phyloP scores from a whole-genome alignment of 2,329 filamentous ascomycete genomes.

The Epichloe sylvatica region DNA sequence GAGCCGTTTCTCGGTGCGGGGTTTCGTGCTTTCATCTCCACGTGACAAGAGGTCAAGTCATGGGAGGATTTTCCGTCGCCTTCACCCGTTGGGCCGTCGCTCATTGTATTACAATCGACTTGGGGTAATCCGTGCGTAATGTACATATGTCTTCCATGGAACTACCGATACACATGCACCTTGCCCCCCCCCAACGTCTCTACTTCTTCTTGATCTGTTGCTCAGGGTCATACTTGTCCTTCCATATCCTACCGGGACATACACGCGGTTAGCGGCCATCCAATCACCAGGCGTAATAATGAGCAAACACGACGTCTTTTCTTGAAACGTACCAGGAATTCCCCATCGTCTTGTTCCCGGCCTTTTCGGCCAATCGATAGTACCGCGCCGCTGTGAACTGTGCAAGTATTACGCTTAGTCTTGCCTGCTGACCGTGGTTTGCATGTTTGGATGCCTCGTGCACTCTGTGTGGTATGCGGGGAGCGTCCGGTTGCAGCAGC shows the following conservation, averaged over 20 bases:
- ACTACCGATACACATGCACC: neutral
- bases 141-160: neutral
- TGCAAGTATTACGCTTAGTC: constrained; percentile 27
- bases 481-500: neutral
- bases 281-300: neutral
- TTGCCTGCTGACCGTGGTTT: constrained; percentile 12
- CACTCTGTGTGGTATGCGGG: neutral
- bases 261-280: constrained; percentile 1
- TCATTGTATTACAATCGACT: no score
- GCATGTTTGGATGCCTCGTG: no score
- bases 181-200: neutral
- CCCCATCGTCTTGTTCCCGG: constrained; percentile 77
- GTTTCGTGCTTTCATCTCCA: no score
- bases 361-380: constrained; percentile 79
- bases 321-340: constrained; percentile 71
- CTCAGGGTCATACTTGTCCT: constrained; percentile 71
- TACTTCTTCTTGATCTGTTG: constrained; percentile 23
- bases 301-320: constrained; percentile 3
- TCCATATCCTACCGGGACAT: constrained; percentile 66
- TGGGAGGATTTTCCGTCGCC: no score
- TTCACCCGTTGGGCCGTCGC: no score
- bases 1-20: no score
- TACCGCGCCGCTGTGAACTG: constrained; percentile 76
- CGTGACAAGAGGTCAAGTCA: no score
- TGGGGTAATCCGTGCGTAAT: no score